Conservation (phyloP, 495 filamentous ascomycete genomes). For the Penicillium lagena region DNA sequence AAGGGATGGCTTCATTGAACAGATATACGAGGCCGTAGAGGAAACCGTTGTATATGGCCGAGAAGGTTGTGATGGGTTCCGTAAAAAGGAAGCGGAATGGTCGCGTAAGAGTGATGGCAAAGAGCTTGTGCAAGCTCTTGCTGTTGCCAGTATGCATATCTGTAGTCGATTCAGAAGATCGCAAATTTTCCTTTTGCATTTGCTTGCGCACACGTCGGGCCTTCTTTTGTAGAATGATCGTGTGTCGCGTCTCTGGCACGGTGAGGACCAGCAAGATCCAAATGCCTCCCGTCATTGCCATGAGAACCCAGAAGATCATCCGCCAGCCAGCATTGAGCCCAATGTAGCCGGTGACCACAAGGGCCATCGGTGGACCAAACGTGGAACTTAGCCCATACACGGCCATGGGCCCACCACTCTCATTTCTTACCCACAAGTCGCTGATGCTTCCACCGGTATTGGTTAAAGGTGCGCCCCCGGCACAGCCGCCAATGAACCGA, state of each 20-base stretch:
- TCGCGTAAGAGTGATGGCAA: conserved; percentile 43
- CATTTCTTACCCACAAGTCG: conserved; percentile 37
- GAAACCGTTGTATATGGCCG: conserved; percentile 54
- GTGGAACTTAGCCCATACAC: conserved; percentile 44
- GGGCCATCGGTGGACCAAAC: conserved; percentile 33
- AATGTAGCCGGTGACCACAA: conserved; percentile 38
- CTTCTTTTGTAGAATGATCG: conserved; percentile 45
- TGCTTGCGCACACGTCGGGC: conserved; percentile 38
- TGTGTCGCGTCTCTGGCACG: conserved; percentile 39
- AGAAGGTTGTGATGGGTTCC: conserved; percentile 47
- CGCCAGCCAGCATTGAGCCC: conserved; percentile 29
- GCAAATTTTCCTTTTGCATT: conserved; percentile 46
- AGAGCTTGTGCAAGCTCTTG: conserved; percentile 53
- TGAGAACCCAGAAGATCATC: conserved; percentile 40
- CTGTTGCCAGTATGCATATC: conserved; percentile 29
- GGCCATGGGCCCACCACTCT: conserved; percentile 53
- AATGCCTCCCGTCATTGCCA: conserved; percentile 38
- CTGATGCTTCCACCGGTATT: conserved; percentile 38
- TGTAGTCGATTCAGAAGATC: conserved; percentile 33
- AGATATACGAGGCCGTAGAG: conserved; percentile 64
- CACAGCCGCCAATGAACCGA: conserved; percentile 50
- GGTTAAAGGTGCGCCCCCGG: conserved; percentile 45
- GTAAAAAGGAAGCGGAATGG: conserved; percentile 44
- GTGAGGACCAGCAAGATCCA: conserved; percentile 34
- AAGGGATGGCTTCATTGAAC: conserved; percentile 42